Evolutionary conservation across 2,329 filamentous ascomycete species (phyloP), one percentile per base, ranked within the genome.

Genomic region (Calonectria fujianensis): DNA sequence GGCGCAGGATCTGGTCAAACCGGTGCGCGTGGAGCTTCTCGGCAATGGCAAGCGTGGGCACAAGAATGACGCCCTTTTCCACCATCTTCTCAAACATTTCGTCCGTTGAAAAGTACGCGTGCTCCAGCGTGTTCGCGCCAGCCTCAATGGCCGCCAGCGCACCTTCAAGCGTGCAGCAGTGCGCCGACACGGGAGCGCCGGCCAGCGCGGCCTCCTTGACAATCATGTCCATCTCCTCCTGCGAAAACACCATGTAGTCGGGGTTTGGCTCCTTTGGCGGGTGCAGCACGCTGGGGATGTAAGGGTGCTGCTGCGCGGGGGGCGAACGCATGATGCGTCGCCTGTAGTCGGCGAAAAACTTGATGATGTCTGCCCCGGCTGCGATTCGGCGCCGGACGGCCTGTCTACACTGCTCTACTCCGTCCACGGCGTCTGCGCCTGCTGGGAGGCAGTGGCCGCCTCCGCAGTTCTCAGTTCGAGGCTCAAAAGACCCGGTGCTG

Each of bases 341-440:
- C 4, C 87, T 82, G 77, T 89, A 89, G 76, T 90, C 89, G 20
- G 86, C 88, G 73, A 88, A 90, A 79, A 90, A 87, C 80, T 90
- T 90, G 82, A 90, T 84, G 24, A 90, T 74, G 73, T 90, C 88
- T 0, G 88, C 88, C 1, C 88, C 88, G 1, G 87, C 88, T 0
- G 85, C 88, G 4, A 89, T 80, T 2, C 88, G 84, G 18, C 88
- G 81, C 18, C 88, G 83, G 18, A 90, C 88, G 0, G 88, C 88
- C 2, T 83, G 82, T 1, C 88, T 82, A 9, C 37, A 59, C 16
- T 61, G 35, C 16, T 70, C 67, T 16, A 51, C 27, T 6, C 67
- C 67, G 29, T 70, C 67, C 4, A 70, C 54, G 3, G 67, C 67
- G 39, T 70, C 51, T 29, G 51, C 51, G 18, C 51, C 67, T 14